These are phyloP conservation scores for Aphanomyces euteiches DNA, from an alignment of 352 stramenopile species.

Conservation along the genomic window DNA sequence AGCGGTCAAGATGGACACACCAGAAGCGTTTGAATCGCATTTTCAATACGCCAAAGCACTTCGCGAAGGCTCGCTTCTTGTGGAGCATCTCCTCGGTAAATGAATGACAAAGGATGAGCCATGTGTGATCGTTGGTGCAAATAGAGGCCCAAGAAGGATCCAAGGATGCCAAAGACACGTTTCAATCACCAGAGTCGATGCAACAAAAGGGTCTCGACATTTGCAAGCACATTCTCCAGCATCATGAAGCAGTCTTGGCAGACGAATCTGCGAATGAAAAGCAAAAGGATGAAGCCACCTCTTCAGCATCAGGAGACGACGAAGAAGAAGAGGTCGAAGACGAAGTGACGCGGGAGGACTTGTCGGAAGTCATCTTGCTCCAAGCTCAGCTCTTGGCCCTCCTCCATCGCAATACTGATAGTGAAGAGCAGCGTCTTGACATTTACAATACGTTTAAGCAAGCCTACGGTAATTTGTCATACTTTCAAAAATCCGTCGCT, in stretches of 20 bases:
- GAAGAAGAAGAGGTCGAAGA: slow-evolving; percentile 29
- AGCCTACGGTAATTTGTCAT: slow-evolving; percentile 41
- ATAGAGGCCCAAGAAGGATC: background rate
- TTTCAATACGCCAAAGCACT: slow-evolving; percentile 80
- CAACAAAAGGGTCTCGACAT: slow-evolving; percentile 34
- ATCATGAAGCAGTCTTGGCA: slow-evolving; percentile 33
- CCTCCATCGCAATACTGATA: slow-evolving; percentile 33
- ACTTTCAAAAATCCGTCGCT: slow-evolving; percentile 5
- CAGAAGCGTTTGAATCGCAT: slow-evolving; percentile 74
- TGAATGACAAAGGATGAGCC: background rate
- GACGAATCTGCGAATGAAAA: slow-evolving; percentile 30
- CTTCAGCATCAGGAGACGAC: background rate
- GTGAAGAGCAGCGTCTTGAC: slow-evolving; percentile 34
- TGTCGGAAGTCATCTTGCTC: slow-evolving; percentile 50
- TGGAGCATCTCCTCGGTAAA: slow-evolving; percentile 32
- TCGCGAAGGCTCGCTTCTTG: slow-evolving; percentile 61
- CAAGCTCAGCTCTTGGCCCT: slow-evolving; percentile 57
- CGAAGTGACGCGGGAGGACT: slow-evolving; percentile 35
- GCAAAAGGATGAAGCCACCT: background rate
- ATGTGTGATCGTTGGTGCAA: too few relatives aligned
- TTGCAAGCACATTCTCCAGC: slow-evolving; percentile 37
- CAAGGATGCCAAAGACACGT: background rate
- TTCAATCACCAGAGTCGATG: slow-evolving; percentile 29
- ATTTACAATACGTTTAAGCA: slow-evolving; percentile 50
- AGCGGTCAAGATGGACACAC: slow-evolving; percentile 74